phyloP scores from a whole-genome alignment of 495 filamentous ascomycete genomes.

The Opeltia flavorubescens region DNA sequence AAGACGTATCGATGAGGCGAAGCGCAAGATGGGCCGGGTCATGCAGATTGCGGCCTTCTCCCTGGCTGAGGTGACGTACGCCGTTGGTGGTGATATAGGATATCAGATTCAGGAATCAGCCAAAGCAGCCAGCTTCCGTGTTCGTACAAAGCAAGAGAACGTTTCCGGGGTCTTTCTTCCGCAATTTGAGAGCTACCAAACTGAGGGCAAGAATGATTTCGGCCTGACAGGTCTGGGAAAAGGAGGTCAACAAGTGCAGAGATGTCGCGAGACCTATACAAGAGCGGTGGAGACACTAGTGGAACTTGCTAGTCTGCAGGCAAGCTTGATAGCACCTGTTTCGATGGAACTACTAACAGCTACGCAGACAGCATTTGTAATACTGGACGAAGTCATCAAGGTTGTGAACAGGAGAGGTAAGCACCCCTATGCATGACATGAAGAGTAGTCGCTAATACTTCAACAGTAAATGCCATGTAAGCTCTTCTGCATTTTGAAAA shows the following conservation, averaged over 20 bases:
- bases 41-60: slow-evolving; percentile 99
- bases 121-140: slow-evolving; percentile 78
- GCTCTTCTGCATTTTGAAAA: slow-evolving; percentile 16
- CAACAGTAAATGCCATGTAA: slow-evolving; percentile 83
- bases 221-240: slow-evolving; percentile 91
- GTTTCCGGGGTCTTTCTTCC: slow-evolving; percentile 92
- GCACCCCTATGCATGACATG: slow-evolving; percentile 7
- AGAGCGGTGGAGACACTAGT: slow-evolving; percentile 93
- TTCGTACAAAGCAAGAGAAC: slow-evolving; percentile 94
- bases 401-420: slow-evolving; percentile 89
- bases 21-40: slow-evolving; percentile 98
- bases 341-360: not conserved
- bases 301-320: slow-evolving; percentile 86
- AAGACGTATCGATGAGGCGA: slow-evolving; percentile 91
- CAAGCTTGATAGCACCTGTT: slow-evolving; percentile 16
- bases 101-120: slow-evolving; percentile 97
- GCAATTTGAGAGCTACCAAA: slow-evolving; percentile 76
- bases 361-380: slow-evolving; percentile 81
- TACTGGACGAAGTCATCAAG: slow-evolving; percentile 97
- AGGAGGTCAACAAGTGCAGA: slow-evolving; percentile 92
- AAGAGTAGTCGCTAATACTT: not conserved
- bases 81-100: slow-evolving; percentile 86
- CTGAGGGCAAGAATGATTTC: slow-evolving; percentile 90
- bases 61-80: slow-evolving; percentile 93
- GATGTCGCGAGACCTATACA: slow-evolving; percentile 92